Base-by-base conservation (phyloP, 345 rosid species). In the Streptanthus diversifolius region DNA sequence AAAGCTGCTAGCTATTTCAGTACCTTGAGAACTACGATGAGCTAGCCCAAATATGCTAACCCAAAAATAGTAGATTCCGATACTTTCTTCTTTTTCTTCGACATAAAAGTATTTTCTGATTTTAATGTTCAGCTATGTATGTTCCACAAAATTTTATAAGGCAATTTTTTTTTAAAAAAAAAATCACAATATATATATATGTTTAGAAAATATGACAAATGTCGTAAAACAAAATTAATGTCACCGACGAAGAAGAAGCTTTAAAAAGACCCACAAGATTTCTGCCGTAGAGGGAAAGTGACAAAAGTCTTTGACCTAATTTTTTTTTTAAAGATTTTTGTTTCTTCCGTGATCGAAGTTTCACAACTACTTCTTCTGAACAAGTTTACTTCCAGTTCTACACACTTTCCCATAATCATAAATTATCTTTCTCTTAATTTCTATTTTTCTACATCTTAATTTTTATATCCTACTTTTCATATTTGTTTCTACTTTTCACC, bases 221-320 rank as follows among this genome's bases (percentile, higher is more conserved):
- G n/a, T n/a, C n/a, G n/a, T n/a, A n/a, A n/a, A n/a, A n/a, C n/a
- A n/a, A n/a, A n/a, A 8, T 43, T 60, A 33, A 74, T 66, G 73
- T 58, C 78, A 74, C 78, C 78, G 73, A 74, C 78, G 61, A 58
- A n/a, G 45, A 27, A 14, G 67, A 66, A 74, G 53, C 68, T 74
- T 74, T 58, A 66, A 66, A 60, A 33, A 74, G 77, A 73, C 59
- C 51, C 73, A 66, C 78, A 74, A 66, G 73, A 67, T 19, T 37
- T 48, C 67, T 74, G 78, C 61, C 53, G 33, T 74, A n/a, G 54
- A 74, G 15, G 67, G 44, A 66, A 74, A 66, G 73, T 74, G 78
- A 66, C 73, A 56, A 73, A 73, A 56, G 66, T 73, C 59, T 56
- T 73, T 64, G 71, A 64, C 77, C 67, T 57, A 48, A 12, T 35